Percentiles rank a stretch among this genome's conserved stretches.
These are phyloP conservation scores for Cladophialophora psammophila DNA, from an alignment of 2,329 filamentous ascomycete species.

Conservation along the genomic window DNA sequence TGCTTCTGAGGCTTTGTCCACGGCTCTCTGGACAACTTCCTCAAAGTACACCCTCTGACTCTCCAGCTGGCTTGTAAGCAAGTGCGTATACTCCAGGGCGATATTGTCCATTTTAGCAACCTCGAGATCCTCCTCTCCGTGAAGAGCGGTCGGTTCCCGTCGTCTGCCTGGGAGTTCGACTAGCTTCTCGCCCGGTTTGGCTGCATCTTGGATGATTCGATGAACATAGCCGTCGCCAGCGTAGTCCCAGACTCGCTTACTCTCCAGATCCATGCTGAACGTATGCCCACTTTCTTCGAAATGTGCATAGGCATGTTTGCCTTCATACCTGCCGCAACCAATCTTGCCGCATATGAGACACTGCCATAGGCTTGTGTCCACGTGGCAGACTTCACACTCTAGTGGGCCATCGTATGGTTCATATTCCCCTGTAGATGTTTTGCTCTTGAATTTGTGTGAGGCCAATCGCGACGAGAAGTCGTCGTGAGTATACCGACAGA, in stretches of 20 bases:
- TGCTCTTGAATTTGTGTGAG: conserved; percentile 37
- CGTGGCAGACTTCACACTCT: conserved; percentile 81
- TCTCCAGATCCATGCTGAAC: conserved; percentile 90
- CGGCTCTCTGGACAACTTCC: conserved; percentile 85
- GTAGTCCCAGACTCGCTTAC: conserved; percentile 98
- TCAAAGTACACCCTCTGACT: conserved; percentile 94
- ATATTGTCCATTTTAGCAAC: conserved; percentile 75
- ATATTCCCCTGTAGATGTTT: conserved; percentile 46
- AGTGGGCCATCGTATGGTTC: conserved; percentile 62
- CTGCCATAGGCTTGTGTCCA: conserved; percentile 86
- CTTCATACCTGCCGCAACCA: conserved; percentile 93
- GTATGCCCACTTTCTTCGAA: conserved; percentile 89
- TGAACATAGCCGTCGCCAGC: conserved; percentile 95
- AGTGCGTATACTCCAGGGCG: conserved; percentile 90
- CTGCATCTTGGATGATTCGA: conserved; percentile 79
- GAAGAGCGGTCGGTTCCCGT: conserved; percentile 59
- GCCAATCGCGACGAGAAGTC: conserved; percentile 51
- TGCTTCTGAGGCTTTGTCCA: conserved; percentile 84
- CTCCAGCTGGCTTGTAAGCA: conserved; percentile 91
- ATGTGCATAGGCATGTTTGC: conserved; percentile 90
- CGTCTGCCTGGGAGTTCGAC: conserved; percentile 72
- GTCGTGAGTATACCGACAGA: conserved; percentile 86
- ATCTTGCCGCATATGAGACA: conserved; percentile 92
- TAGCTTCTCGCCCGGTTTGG: conserved; percentile 78
- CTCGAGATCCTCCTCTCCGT: conserved; percentile 40